Evolutionary conservation across 2,329 filamentous ascomycete genomes (phyloP).

Genomic region (Colletotrichum lindemuthianum): DNA sequence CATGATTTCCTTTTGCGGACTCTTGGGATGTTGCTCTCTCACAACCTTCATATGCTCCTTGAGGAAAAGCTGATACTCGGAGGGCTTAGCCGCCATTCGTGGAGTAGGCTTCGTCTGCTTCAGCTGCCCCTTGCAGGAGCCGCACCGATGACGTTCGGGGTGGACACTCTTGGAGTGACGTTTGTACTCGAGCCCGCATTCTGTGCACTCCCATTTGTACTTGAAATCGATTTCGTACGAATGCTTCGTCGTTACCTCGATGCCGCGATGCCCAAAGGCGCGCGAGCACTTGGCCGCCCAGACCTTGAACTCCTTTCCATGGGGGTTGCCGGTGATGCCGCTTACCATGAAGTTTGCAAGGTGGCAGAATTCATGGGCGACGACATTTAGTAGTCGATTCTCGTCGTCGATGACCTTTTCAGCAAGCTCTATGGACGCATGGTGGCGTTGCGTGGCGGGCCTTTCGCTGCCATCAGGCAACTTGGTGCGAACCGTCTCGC

Average conservation of each 20-base stretch:
- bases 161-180: slow-evolving; percentile 90
- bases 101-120: slow-evolving; percentile 84
- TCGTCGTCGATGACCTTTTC: slow-evolving; percentile 87
- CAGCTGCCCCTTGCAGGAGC: slow-evolving; percentile 75
- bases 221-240: slow-evolving; percentile 91
- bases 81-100: slow-evolving; percentile 51
- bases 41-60: slow-evolving; percentile 74
- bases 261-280: slow-evolving; percentile 68
- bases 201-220: slow-evolving; percentile 83
- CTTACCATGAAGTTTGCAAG: slow-evolving; percentile 91
- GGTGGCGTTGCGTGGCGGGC: slow-evolving; percentile 54
- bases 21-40: slow-evolving; percentile 64
- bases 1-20: slow-evolving; percentile 76
- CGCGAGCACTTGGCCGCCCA: slow-evolving; percentile 70
- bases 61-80: slow-evolving; percentile 64
- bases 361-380: slow-evolving; percentile 98
- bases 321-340: slow-evolving; percentile 78
- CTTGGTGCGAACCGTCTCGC: slow-evolving; percentile 60
- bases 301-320: slow-evolving; percentile 84
- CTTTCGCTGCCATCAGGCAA: slow-evolving; percentile 40
- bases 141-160: slow-evolving; percentile 75
- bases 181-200: slow-evolving; percentile 78
- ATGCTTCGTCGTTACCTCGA: slow-evolving; percentile 90
- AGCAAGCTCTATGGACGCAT: slow-evolving; percentile 88
- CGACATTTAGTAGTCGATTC: slow-evolving; percentile 82